phyloP scores from a whole-genome alignment of 2,329 filamentous ascomycete genomes.

The Hawksworthiomyces lignivorus region DNA sequence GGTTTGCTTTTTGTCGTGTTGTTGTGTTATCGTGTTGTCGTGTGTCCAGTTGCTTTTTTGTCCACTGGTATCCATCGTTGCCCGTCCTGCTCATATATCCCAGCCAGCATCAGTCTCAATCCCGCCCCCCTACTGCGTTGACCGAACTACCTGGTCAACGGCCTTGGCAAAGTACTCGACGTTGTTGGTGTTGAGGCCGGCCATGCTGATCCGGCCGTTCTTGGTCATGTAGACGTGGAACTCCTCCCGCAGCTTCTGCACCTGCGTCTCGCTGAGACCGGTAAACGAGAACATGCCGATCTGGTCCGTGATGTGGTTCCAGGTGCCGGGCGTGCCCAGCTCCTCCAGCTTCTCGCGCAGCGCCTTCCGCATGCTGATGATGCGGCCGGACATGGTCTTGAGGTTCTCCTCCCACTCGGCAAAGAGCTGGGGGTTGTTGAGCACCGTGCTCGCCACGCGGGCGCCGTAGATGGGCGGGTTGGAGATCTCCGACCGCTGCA shows the following conservation, averaged over 20 bases:
- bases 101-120: too few species aligned
- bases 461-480: conserved; percentile 95
- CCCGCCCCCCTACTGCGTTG: conserved; percentile 26
- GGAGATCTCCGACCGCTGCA: conserved; percentile 95
- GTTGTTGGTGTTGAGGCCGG: conserved; percentile 87
- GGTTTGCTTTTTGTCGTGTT: too few species aligned
- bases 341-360: conserved; percentile 75
- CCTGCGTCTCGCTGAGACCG: conserved; percentile 66
- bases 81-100: too few species aligned
- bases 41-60: too few species aligned
- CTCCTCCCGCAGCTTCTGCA: conserved; percentile 59
- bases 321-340: conserved; percentile 77
- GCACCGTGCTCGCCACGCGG: conserved; percentile 72
- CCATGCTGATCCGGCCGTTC: conserved; percentile 98
- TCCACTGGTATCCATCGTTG: too few species aligned
- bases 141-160: conserved; percentile 73
- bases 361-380: conserved; percentile 80
- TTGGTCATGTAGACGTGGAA: conserved; percentile 89
- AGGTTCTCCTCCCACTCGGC: conserved; percentile 90
- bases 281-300: conserved; percentile 99
- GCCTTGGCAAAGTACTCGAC: conserved; percentile 89
- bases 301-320: conserved; percentile 97
- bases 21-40: too few species aligned
- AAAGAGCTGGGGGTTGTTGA: conserved; percentile 78
- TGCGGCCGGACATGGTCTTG: conserved; percentile 87